Evolutionary conservation across 441 rosid species (phyloP), one percentile per base, ranked within the genome.

Genomic region (Erodium trifolium): DNA sequence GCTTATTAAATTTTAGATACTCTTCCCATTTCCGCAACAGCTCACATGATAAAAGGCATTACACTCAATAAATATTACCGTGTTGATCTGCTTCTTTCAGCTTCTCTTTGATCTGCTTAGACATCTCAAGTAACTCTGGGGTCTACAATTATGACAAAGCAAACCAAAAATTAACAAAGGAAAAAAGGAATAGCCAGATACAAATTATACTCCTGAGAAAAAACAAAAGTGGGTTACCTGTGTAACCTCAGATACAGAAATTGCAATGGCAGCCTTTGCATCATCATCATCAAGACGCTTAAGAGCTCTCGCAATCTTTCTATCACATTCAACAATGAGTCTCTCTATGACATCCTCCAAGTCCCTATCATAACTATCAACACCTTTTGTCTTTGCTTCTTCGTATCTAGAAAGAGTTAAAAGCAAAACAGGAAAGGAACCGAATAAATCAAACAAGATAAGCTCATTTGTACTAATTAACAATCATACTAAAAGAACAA

Each of bases 191-290:
- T 43, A 66, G 31, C 31, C 6, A 14, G 12, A 6, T 31, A 29
- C 7, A 63, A 37, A 39, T 53, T 68, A 70, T 59, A 49, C 29
- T 41, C 11, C 47, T 41, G 11, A 62, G 3, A 62, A 41, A 41
- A 41, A 41, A 41, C 47, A 7, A 41, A 45, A n/a, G 35, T 43
- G 27, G 47, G 47, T 68, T 68, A 94, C 99, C 98, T 78, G 99
- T 13, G 99, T 94, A 82, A 94, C 97, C 81, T 94, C 93, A 4
- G 97, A 83, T 49, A 94, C 98, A 2, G 98, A 92, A 76, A 94
- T 94, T 8, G 99, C 99, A 76, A 92, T 88, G 27, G 99, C 99
- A 74, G 99, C 98, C 86, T 94, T 94, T 6, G 99, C 98, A 74
- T 94, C 99, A 14, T 94, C 99, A 76, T 89, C 97, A 75, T 92